Evolutionary conservation across 495 filamentous ascomycete genomes (phyloP).

Genomic region (Hyphodiscus hymeniophilus): DNA sequence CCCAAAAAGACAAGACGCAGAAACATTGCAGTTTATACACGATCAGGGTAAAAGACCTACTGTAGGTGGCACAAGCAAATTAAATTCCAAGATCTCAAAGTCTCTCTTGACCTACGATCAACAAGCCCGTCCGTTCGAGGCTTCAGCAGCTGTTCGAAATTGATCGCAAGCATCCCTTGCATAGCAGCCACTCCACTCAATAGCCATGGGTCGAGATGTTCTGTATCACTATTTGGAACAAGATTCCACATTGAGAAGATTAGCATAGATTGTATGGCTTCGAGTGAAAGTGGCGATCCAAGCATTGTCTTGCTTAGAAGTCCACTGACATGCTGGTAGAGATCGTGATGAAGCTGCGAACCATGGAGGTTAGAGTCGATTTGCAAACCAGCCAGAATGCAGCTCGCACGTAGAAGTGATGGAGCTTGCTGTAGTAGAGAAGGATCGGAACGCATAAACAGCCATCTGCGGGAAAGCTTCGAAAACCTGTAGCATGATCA

Average conservation of each 20-base stretch:
- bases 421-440: neutral
- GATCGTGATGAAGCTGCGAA: neutral
- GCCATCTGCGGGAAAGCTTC: neutral
- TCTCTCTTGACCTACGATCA: neutral
- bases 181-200: neutral
- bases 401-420: slow-evolving; percentile 1
- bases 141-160: slow-evolving; percentile 2
- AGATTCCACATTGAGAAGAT: slow-evolving; percentile 5
- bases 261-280: slow-evolving; percentile 2
- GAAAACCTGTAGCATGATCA: neutral
- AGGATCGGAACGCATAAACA: slow-evolving; percentile 1
- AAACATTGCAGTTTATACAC: neutral
- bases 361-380: slow-evolving; percentile 4
- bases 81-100: neutral
- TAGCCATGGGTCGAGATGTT: slow-evolving; percentile 4
- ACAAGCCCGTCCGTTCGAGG: neutral
- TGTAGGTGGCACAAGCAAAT: slow-evolving; percentile 2
- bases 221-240: neutral
- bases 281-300: neutral
- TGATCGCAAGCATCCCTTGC: slow-evolving; percentile 5
- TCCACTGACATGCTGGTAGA: slow-evolving; percentile 3
- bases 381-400: neutral
- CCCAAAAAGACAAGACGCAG: no score
- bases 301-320: slow-evolving; percentile 1
- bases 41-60: neutral